phyloP scores from a whole-genome alignment of 805 yeast species.

The Isabelozyma heimii region DNA sequence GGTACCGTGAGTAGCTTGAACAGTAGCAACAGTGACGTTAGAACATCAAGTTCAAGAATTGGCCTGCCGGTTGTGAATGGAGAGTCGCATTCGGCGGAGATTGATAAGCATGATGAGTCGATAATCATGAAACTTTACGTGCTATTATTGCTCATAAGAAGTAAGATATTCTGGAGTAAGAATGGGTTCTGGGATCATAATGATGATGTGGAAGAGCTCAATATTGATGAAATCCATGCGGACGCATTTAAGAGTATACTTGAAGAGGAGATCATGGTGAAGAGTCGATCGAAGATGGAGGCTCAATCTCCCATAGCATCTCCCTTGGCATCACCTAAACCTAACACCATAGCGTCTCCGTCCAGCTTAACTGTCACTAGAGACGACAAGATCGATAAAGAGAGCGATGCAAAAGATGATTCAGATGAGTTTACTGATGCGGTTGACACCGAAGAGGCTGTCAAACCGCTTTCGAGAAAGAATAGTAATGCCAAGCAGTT shows the following conservation, averaged over 20 bases:
- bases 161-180: constrained; percentile 79
- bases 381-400: not conserved
- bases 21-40: not conserved
- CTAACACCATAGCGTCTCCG: not conserved
- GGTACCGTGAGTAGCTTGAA: constrained; percentile 2
- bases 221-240: constrained; percentile 20
- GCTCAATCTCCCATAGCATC: not conserved
- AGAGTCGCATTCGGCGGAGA: not conserved
- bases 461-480: constrained; percentile 14
- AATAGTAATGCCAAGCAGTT: constrained; percentile 35
- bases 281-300: not conserved
- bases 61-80: not conserved
- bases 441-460: not conserved
- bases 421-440: constrained; percentile 19
- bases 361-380: not conserved
- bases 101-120: constrained; percentile 26
- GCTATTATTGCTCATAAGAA: constrained; percentile 51
- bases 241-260: constrained; percentile 13
- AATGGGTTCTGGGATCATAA: constrained; percentile 72
- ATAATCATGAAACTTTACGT: constrained; percentile 52
- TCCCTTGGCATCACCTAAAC: not conserved
- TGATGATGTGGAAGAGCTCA: constrained; percentile 28
- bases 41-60: not conserved
- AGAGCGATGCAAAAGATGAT: not conserved
- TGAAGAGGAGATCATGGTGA: not conserved